These are phyloP conservation scores for Platismatia glauca DNA, from an alignment of 495 filamentous ascomycete genomes.

Conservation along the genomic window DNA sequence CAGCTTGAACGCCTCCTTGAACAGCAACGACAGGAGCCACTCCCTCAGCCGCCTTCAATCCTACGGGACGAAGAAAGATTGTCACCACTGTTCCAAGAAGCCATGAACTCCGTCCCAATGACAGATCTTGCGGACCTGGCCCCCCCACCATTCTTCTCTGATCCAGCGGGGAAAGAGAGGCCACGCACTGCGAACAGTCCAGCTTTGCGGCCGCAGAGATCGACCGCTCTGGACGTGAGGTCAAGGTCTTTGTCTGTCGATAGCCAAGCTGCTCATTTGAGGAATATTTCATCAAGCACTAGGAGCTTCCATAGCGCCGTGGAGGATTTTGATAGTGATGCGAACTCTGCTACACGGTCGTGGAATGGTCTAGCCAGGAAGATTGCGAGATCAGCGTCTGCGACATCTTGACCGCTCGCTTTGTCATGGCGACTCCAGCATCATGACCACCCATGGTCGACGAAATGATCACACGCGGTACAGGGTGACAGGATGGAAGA, in stretches of 20 bases:
- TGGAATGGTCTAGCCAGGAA: constrained; percentile 18
- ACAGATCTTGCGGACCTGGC: constrained; percentile 10
- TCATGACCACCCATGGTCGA: neutral
- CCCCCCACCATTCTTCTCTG: constrained; percentile 2
- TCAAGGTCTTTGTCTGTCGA: constrained; percentile 7
- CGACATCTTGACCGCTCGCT: neutral
- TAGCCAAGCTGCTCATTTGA: neutral
- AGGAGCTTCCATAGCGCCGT: constrained; percentile 21
- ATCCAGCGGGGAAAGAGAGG: neutral
- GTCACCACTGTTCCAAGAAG: constrained; percentile 25
- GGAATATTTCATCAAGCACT: constrained; percentile 7
- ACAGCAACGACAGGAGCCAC: neutral
- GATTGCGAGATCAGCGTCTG: constrained; percentile 13
- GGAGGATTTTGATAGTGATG: constrained; percentile 2
- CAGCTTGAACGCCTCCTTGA: constrained; percentile 22
- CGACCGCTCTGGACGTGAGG: neutral
- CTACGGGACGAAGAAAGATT: constrained; percentile 19
- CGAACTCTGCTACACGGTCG: neutral
- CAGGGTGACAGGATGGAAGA: neutral
- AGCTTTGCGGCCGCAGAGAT: neutral
- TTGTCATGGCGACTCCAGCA: neutral
- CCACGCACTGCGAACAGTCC: neutral
- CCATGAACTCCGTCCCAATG: constrained; percentile 26
- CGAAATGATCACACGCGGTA: neutral
- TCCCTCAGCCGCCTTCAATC: neutral